Evolutionary conservation across 1,284 basidiomycete species (phyloP).

Genomic region (Trichosporon inkin): DNA sequence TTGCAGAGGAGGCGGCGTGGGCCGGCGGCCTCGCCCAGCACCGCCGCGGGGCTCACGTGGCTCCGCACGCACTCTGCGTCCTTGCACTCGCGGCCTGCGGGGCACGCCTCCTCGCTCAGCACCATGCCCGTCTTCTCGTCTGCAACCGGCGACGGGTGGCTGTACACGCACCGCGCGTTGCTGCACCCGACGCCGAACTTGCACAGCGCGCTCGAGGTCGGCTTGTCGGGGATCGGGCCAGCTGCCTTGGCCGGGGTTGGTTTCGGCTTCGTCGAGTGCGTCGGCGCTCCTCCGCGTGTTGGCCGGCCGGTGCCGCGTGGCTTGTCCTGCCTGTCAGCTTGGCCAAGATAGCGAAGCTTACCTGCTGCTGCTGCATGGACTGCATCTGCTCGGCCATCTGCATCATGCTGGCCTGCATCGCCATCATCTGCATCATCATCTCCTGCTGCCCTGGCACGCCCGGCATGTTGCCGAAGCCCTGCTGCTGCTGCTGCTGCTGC

Average conservation of each 20-base stretch:
- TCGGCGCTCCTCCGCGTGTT: neutral
- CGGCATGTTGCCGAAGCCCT: conserved; percentile 16
- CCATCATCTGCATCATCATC: conserved; percentile 53
- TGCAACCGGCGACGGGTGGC: conserved; percentile 86
- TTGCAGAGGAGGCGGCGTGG: conserved; percentile 47
- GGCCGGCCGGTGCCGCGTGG: neutral
- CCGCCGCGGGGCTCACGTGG: conserved; percentile 77
- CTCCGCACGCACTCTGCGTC: conserved; percentile 85
- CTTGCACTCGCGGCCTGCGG: conserved; percentile 72
- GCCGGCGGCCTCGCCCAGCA: conserved; percentile 52
- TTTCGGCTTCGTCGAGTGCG: neutral
- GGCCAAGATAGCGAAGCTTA: conserved; percentile 17
- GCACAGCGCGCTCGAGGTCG: conserved; percentile 60
- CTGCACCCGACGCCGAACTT: conserved; percentile 85
- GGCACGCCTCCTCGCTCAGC: conserved; percentile 78
- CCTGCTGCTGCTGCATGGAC: conserved; percentile 42
- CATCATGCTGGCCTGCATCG: conserved; percentile 51
- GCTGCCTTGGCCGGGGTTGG: neutral
- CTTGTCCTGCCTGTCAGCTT: conserved; percentile 17
- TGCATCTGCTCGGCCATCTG: conserved; percentile 52
- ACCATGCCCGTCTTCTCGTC: conserved; percentile 89
- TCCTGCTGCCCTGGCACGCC: conserved; percentile 42
- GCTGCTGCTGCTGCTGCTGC: conserved; percentile 18
- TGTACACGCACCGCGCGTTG: conserved; percentile 77
- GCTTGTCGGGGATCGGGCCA: conserved; percentile 49